Base-by-base conservation (phyloP, 2,329 filamentous ascomycete species). In the Calonectria multiphialidica region DNA sequence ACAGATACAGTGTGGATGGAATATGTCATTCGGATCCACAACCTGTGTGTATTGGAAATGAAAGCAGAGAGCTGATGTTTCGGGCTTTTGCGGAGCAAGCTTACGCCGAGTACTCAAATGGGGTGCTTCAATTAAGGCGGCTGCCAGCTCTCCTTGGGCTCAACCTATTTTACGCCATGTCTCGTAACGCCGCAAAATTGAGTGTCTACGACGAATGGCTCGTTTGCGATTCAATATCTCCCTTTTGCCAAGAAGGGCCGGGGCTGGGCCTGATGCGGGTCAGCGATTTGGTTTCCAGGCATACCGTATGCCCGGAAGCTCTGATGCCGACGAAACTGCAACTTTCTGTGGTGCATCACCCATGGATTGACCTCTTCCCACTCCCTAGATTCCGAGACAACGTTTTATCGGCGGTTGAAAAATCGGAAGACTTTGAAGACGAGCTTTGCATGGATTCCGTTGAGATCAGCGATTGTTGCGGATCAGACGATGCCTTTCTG, bases 401-500 rank as follows among this genome's bases (percentile, higher is more conserved):
- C n/a, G 13, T 72, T 13, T 49, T 72, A 18, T 28, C 16, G 13
- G 70, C 70, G 1, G 45, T 69, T 13, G 16, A 37, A 1, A 33
- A n/a, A 1, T 40, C 25, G 9, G 28, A 66, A 15, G 15, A 57
- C 1, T 44, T 72, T 23, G 59, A 72, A 18, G 70, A 72, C 15
- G 61, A 66, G 35, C 61, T 72, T 13, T 72, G 70, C 21, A 50
- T 61, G 33, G 70, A 72, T 42, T 44, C 68, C 5, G 50, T 63
- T 18, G 65, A 72, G 25, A 37, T 69, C 1, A 45, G 61, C 37
- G 61, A 69, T 21, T 62, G 44, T n/a, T 42, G 35, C n/a, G 45
- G 42, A 23, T 25, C 50, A n/a, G 53, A 68, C 10, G 65, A 55
- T 33, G 42, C 70, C 1, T 49, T 66, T n/a, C 70, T 89, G 1